phyloP scores from a whole-genome alignment of 768 basidiomycete species.

The Mycena belliarum region DNA sequence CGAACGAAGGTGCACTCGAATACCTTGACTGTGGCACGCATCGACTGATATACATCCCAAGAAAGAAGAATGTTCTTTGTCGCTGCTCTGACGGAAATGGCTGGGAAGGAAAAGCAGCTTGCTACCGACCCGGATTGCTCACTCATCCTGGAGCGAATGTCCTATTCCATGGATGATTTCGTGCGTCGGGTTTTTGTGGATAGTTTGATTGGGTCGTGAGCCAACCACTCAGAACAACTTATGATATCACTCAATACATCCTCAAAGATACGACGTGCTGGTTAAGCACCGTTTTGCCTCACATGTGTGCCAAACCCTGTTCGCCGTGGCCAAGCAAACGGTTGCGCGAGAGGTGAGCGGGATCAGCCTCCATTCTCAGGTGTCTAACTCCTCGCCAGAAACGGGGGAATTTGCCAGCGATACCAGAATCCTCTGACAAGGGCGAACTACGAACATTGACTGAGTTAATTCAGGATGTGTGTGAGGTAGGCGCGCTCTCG shows the following conservation, averaged over 20 bases:
- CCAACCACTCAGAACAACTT: slow-evolving; percentile 22
- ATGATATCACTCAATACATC: not conserved
- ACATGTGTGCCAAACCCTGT: slow-evolving; percentile 91
- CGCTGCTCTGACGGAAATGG: slow-evolving; percentile 83
- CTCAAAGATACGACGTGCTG: slow-evolving; percentile 60
- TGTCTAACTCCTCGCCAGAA: slow-evolving; percentile 36
- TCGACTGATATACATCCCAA: slow-evolving; percentile 30
- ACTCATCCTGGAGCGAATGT: slow-evolving; percentile 83
- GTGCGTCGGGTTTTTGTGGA: slow-evolving; percentile 90
- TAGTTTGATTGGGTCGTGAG: slow-evolving; percentile 85
- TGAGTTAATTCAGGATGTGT: slow-evolving; percentile 61
- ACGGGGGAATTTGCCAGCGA: slow-evolving; percentile 52
- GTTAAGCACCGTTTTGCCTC: slow-evolving; percentile 87
- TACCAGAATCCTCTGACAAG: slow-evolving; percentile 46
- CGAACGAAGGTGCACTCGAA: slow-evolving; percentile 63
- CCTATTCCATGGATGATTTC: slow-evolving; percentile 95
- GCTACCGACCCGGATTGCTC: slow-evolving; percentile 95
- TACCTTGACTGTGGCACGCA: not conserved
- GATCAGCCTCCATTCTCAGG: no score
- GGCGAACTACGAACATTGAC: slow-evolving; percentile 73
- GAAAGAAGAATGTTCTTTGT: slow-evolving; percentile 78
- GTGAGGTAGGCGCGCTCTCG: slow-evolving; percentile 49
- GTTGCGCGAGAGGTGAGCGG: slow-evolving; percentile 65
- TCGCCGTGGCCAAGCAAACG: slow-evolving; percentile 65
- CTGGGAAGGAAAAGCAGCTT: slow-evolving; percentile 83